Conservation (phyloP, 371 early-diverging fungal species). For the Apophysomyces elegans region DNA sequence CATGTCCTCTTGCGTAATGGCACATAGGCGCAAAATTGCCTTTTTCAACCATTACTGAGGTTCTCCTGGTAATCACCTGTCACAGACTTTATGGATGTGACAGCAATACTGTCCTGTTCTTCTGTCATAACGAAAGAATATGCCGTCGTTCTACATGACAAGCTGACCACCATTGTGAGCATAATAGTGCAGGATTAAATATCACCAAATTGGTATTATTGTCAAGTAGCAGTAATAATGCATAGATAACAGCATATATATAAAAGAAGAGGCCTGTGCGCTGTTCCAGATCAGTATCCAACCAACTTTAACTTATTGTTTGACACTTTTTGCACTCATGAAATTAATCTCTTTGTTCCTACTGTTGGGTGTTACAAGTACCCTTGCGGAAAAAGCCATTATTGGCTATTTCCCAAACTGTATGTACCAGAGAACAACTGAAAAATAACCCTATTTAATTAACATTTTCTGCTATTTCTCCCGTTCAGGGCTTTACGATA, state of each 20-base stretch:
- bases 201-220: too few relatives aligned
- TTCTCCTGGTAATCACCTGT: too few relatives aligned
- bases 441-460: background rate
- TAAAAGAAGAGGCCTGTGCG: background rate
- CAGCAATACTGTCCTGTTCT: background rate
- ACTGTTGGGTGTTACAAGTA: background rate
- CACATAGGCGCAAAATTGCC: too few relatives aligned
- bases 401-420: conserved; percentile 50
- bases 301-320: background rate
- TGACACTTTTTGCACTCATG: background rate
- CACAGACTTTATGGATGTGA: background rate
- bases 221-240: too few relatives aligned
- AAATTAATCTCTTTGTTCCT: background rate
- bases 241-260: background rate
- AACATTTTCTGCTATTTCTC: background rate
- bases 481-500: conserved; percentile 33
- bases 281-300: too few relatives aligned
- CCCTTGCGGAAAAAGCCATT: conserved; percentile 25
- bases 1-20: too few relatives aligned
- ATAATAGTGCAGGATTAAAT: too few relatives aligned
- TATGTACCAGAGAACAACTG: conserved; percentile 16
- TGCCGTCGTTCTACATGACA: background rate
- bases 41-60: too few relatives aligned
- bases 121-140: background rate
- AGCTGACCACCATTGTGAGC: too few relatives aligned